A percentile compares a stretch with the other conserved stretches of the same genome.
These are phyloP conservation scores for Cucurbita ficifolia DNA, from an alignment of 306 rosid genomes.

Conservation along the genomic window DNA sequence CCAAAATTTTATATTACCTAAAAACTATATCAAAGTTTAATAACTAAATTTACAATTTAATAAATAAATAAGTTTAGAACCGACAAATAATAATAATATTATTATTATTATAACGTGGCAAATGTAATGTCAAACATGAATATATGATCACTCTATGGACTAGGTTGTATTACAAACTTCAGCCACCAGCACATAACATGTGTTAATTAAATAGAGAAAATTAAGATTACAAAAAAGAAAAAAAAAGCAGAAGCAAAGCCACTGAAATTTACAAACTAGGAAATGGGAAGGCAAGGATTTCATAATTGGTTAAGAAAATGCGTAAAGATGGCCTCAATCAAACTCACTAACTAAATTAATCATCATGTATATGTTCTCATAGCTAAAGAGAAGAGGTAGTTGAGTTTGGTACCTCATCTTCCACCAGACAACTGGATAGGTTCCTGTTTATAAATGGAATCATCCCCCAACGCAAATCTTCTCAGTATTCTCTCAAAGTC, in stretches of 20 bases:
- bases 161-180: background rate
- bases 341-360: background rate
- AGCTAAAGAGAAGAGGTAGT: background rate
- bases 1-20: too few species aligned
- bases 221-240: background rate
- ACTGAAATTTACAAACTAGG: background rate
- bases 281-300: background rate
- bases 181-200: background rate
- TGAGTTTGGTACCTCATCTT: constrained; percentile 27
- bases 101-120: background rate
- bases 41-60: too few species aligned
- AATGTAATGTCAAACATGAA: background rate
- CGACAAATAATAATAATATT: too few species aligned
- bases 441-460: constrained; percentile 70
- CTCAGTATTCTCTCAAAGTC: constrained; percentile 72
- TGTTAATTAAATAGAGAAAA: background rate
- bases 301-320: background rate
- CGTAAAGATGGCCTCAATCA: background rate
- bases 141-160: background rate
- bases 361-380: background rate
- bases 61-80: too few species aligned
- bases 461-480: constrained; percentile 94
- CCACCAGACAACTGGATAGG: constrained; percentile 90
- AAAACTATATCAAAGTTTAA: too few species aligned
- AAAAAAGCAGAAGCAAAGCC: background rate